A percentile compares a stretch with the other conserved stretches of the same genome.
Evolutionary conservation across 441 rosid species (phyloP).

Genomic region (Populus hybrid): DNA sequence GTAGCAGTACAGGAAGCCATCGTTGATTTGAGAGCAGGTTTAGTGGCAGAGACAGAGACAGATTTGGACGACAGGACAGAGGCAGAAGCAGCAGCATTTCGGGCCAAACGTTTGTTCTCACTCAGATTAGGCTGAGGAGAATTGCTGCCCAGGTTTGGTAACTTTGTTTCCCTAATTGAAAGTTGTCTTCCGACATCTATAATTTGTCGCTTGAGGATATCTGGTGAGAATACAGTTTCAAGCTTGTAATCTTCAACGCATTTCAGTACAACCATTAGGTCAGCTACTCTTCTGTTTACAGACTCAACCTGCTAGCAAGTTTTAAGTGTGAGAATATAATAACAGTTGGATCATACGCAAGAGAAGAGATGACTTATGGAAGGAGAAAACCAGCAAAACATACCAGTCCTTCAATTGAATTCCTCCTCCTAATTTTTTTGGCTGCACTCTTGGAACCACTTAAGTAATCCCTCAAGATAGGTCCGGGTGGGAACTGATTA

Average conservation of each 20-base stretch:
- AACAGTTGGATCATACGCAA: neutral
- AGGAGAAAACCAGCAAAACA: neutral
- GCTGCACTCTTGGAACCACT: neutral
- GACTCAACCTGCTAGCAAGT: slow-evolving; percentile 14
- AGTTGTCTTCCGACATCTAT: slow-evolving; percentile 9
- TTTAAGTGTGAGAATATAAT: neutral
- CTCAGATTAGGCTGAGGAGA: neutral
- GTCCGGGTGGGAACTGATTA: slow-evolving; percentile 26
- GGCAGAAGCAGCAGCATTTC: neutral
- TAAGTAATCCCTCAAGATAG: slow-evolving; percentile 26
- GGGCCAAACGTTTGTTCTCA: neutral
- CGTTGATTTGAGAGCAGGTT: neutral
- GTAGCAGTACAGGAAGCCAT: neutral
- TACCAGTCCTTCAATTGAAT: slow-evolving; percentile 23
- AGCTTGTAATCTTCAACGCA: slow-evolving; percentile 30
- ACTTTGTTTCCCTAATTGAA: neutral
- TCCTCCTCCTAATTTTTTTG: neutral
- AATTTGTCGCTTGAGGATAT: slow-evolving; percentile 15
- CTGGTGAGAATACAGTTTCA: slow-evolving; percentile 8
- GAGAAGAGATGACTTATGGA: neutral
- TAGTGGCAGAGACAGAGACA: neutral
- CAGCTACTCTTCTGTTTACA: slow-evolving; percentile 15
- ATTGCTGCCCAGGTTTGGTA: neutral
- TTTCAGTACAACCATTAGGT: slow-evolving; percentile 17
- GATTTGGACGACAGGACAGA: neutral